Percentiles rank a stretch among this genome's conserved stretches.
These are phyloP conservation scores for Thelonectria rubi DNA, from an alignment of 2,329 filamentous ascomycete species.

Conservation along the genomic window DNA sequence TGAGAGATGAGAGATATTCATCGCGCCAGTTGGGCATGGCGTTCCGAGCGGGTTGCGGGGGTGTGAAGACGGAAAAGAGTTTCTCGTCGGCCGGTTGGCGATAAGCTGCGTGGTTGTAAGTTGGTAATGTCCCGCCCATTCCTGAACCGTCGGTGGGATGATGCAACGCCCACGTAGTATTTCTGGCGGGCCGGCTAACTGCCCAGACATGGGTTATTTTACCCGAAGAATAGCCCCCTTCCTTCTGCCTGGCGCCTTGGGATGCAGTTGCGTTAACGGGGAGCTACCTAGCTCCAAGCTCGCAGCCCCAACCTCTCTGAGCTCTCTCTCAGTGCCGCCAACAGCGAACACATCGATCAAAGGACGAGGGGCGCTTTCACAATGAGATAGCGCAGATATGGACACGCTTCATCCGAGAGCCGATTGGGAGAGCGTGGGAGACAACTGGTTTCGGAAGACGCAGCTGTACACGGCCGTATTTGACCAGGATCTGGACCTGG, in stretches of 20 bases:
- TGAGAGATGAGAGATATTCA: constrained; percentile 80
- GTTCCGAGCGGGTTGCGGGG: neutral
- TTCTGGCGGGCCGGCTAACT: constrained; percentile 20
- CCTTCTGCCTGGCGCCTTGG: constrained; percentile 25
- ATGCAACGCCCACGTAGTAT: constrained; percentile 33
- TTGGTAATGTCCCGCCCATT: constrained; percentile 32
- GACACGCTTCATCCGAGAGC: constrained; percentile 74
- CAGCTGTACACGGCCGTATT: constrained; percentile 94
- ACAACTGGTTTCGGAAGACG: constrained; percentile 94
- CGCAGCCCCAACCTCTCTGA: constrained; percentile 28
- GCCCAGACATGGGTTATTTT: constrained; percentile 31
- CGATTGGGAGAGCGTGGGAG: constrained; percentile 93
- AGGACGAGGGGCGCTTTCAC: constrained; percentile 24
- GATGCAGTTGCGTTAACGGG: constrained; percentile 29
- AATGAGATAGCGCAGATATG: constrained; percentile 55
- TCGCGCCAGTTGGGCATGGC: constrained; percentile 76
- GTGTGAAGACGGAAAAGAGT: constrained; percentile 5
- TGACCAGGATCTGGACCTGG: constrained; percentile 90
- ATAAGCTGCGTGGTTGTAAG: constrained; percentile 10
- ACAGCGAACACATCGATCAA: neutral
- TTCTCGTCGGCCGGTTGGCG: constrained; percentile 4
- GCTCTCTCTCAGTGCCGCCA: constrained; percentile 17
- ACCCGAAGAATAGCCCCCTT: constrained; percentile 47
- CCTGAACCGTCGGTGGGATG: constrained; percentile 34
- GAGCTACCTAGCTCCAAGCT: constrained; percentile 23